Percentiles rank a stretch among this genome's conserved stretches.
These are phyloP conservation scores for Podospora didyma DNA, from an alignment of 495 filamentous ascomycete genomes.

Conservation along the genomic window DNA sequence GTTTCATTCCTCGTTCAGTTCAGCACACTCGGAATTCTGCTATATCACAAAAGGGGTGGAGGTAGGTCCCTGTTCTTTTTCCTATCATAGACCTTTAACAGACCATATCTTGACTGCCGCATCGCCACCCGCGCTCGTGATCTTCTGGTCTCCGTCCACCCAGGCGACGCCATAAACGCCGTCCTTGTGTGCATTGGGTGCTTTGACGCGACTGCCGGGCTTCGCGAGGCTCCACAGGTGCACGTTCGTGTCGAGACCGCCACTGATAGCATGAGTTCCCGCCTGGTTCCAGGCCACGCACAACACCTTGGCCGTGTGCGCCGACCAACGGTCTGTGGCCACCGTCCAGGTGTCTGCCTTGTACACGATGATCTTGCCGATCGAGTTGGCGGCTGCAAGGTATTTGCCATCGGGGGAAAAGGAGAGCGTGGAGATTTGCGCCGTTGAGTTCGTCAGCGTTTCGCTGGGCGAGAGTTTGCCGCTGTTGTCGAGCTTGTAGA, in stretches of 20 bases:
- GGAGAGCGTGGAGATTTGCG: slow-evolving; percentile 62
- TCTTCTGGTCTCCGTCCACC: slow-evolving; percentile 63
- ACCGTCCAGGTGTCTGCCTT: slow-evolving; percentile 55
- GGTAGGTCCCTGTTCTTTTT: neutral
- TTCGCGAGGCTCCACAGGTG: slow-evolving; percentile 86
- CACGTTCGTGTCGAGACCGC: slow-evolving; percentile 82
- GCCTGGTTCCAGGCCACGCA: slow-evolving; percentile 75
- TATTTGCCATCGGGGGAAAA: slow-evolving; percentile 72
- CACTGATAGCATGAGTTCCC: slow-evolving; percentile 76
- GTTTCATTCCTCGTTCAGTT: no score
- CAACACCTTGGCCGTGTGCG: slow-evolving; percentile 84
- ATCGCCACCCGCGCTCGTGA: slow-evolving; percentile 80
- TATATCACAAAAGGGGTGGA: no score
- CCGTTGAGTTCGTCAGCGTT: slow-evolving; percentile 48
- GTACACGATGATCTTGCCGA: slow-evolving; percentile 81
- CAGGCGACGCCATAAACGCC: slow-evolving; percentile 87
- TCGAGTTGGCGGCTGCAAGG: slow-evolving; percentile 77
- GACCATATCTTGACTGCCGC: slow-evolving; percentile 88
- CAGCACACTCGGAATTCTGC: no score
- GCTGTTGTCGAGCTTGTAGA: slow-evolving; percentile 53
- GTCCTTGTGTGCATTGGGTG: slow-evolving; percentile 86
- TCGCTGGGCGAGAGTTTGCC: slow-evolving; percentile 32
- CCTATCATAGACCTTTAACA: slow-evolving; percentile 58
- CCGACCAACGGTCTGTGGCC: slow-evolving; percentile 78
- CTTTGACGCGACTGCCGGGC: slow-evolving; percentile 75